Evolutionary conservation across 169 alveolate species (phyloP).

Genomic region (Eimeria brunetti): DNA sequence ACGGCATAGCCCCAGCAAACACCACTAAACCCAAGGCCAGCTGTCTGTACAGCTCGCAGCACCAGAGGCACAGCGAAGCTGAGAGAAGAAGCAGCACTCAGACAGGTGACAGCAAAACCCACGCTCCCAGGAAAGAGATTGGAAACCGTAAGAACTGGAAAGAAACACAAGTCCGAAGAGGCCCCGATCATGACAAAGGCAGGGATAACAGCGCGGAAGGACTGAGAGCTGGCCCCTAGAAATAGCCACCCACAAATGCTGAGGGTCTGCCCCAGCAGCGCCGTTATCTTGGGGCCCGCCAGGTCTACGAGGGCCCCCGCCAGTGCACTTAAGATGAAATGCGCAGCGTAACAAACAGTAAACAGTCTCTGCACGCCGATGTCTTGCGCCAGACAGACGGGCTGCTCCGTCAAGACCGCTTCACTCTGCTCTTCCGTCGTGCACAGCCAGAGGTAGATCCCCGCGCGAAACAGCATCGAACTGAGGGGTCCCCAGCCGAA

Average conservation of each 20-base stretch:
- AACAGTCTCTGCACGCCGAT: slow-evolving; percentile 83
- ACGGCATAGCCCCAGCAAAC: slow-evolving; percentile 49
- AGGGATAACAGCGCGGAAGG: not conserved
- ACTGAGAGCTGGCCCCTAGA: not conserved
- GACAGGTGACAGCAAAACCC: slow-evolving; percentile 40
- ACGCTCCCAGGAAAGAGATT: slow-evolving; percentile 72
- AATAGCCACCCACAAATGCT: slow-evolving; percentile 82
- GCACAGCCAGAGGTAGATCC: slow-evolving; percentile 1
- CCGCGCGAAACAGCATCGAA: slow-evolving; percentile 26
- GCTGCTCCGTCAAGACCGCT: not conserved
- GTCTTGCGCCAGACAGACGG: slow-evolving; percentile 84
- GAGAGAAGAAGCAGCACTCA: slow-evolving; percentile 78
- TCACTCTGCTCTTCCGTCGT: not conserved
- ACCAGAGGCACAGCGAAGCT: slow-evolving; percentile 72
- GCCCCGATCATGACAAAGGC: slow-evolving; percentile 70
- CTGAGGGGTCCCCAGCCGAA: slow-evolving; percentile 71
- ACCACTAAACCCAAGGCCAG: slow-evolving; percentile 5
- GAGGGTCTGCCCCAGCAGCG: slow-evolving; percentile 82
- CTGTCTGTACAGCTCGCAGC: not conserved
- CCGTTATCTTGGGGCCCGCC: slow-evolving; percentile 84
- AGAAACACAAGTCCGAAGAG: slow-evolving; percentile 62
- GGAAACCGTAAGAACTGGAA: slow-evolving; percentile 43
- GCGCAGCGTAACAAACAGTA: slow-evolving; percentile 80
- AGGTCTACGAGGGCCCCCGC: slow-evolving; percentile 83
- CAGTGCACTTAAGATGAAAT: slow-evolving; percentile 82